Conservation (phyloP, 129 eudicot genomes). For the Rutidosis leptorrhynchoides region DNA sequence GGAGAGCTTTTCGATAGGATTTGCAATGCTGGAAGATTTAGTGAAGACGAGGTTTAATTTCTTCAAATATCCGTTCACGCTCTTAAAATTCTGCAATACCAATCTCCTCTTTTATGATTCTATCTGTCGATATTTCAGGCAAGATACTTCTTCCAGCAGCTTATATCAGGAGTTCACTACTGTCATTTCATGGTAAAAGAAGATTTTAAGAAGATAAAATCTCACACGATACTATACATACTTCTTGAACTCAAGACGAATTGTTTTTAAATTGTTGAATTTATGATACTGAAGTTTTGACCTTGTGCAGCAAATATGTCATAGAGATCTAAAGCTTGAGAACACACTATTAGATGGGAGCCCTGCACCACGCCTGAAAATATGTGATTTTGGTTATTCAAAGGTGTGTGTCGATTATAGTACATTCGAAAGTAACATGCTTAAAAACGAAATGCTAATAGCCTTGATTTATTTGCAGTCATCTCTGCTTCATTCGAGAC, state of each 20-base stretch:
- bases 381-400: constrained; percentile 97
- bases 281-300: background rate
- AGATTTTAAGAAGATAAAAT: background rate
- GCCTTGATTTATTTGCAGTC: constrained; percentile 44
- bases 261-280: background rate
- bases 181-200: constrained; percentile 64
- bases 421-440: background rate
- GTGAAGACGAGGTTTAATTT: constrained; percentile 82
- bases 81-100: background rate
- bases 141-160: constrained; percentile 45
- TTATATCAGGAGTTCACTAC: constrained; percentile 45
- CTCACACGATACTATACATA: background rate
- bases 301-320: constrained; percentile 80
- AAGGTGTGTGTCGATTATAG: constrained; percentile 45
- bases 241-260: background rate
- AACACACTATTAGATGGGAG: constrained; percentile 96
- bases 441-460: background rate
- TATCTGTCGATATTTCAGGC: constrained; percentile 26
- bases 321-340: constrained; percentile 88
- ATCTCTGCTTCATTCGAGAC: constrained; percentile 93
- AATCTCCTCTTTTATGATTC: background rate
- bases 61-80: background rate
- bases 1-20: constrained; percentile 95
- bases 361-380: constrained; percentile 95
- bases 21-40: constrained; percentile 94